Evolutionary conservation across 306 rosid species (phyloP).

Genomic region (Fragaria iinumae): DNA sequence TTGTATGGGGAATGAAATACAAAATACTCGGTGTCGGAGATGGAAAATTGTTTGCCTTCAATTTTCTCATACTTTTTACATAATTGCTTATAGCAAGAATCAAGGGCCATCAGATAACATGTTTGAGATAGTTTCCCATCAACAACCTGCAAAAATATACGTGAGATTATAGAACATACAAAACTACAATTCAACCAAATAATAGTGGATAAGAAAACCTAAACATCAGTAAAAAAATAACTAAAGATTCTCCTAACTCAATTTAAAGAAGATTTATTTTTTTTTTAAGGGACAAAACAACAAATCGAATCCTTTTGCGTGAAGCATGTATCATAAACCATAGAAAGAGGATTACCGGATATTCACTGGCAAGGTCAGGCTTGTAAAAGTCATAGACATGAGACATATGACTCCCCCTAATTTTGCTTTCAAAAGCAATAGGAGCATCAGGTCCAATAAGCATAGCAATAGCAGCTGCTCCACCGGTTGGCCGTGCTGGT

Average conservation of each 20-base stretch:
- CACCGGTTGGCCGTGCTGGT: slow-evolving; percentile 99
- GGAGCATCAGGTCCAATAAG: slow-evolving; percentile 96
- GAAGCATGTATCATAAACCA: background rate
- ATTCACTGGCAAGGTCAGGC: slow-evolving; percentile 97
- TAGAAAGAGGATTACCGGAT: slow-evolving; percentile 60
- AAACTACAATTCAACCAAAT: slow-evolving; percentile 26
- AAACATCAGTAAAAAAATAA: background rate
- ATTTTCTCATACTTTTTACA: slow-evolving; percentile 81
- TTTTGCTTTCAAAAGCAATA: slow-evolving; percentile 87
- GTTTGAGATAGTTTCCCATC: slow-evolving; percentile 99
- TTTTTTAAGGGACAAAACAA: background rate
- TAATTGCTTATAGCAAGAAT: slow-evolving; percentile 79
- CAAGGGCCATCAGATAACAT: slow-evolving; percentile 92
- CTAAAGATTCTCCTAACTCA: background rate
- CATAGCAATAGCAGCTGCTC: slow-evolving; percentile 98
- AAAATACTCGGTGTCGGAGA: slow-evolving; percentile 72
- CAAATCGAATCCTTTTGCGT: background rate
- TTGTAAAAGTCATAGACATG: slow-evolving; percentile 97
- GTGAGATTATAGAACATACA: slow-evolving; percentile 17
- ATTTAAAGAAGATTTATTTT: background rate
- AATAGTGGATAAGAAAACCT: background rate
- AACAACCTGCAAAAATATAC: slow-evolving; percentile 61
- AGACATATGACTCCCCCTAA: slow-evolving; percentile 92
- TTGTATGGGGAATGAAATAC: slow-evolving; percentile 98
- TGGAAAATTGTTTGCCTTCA: slow-evolving; percentile 66